A percentile compares a stretch with the other conserved stretches of the same genome.
Conservation (phyloP, 2,329 filamentous ascomycete genomes). For the Sporothrix brasiliensis region DNA sequence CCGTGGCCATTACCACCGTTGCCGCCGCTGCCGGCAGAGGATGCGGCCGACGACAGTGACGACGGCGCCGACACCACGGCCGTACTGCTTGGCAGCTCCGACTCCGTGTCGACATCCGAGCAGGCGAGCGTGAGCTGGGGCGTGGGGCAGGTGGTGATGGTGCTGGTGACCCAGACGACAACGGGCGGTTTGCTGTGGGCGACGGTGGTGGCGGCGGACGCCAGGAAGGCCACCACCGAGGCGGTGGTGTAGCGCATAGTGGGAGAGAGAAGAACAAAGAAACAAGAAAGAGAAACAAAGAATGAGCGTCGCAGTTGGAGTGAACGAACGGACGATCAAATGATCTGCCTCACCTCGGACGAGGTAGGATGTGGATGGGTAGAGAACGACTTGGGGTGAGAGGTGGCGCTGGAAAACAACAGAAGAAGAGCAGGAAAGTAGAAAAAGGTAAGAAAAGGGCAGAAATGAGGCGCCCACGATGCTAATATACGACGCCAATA, state of each 20-base stretch:
- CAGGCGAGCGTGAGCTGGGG: conserved; percentile 15
- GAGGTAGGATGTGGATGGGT: neutral
- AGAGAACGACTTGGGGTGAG: conserved; percentile 26
- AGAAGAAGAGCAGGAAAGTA: neutral
- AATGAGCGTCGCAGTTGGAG: neutral
- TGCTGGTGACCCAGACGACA: conserved; percentile 30
- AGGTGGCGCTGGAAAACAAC: conserved; percentile 5
- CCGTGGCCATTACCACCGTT: neutral
- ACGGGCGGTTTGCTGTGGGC: conserved; percentile 14
- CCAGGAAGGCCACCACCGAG: conserved; percentile 3
- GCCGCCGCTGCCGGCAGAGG: neutral
- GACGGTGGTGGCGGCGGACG: neutral
- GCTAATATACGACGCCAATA: neutral
- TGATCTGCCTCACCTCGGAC: conserved; percentile 7
- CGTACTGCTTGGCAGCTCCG: neutral
- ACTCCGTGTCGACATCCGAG: conserved; percentile 4
- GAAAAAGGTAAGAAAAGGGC: too few relatives aligned
- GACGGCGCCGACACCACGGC: neutral
- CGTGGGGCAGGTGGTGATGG: conserved; percentile 29
- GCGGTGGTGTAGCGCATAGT: neutral
- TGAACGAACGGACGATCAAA: neutral
- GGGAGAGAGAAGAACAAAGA: neutral
- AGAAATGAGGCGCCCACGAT: neutral
- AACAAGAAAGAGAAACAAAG: conserved; percentile 23
- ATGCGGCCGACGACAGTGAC: neutral